Evolutionary conservation across 225 moss, liverwort and hornwort genomes (phyloP), one percentile per base, ranked within the genome.

Genomic region (Pseudisothecium myosuroides): DNA sequence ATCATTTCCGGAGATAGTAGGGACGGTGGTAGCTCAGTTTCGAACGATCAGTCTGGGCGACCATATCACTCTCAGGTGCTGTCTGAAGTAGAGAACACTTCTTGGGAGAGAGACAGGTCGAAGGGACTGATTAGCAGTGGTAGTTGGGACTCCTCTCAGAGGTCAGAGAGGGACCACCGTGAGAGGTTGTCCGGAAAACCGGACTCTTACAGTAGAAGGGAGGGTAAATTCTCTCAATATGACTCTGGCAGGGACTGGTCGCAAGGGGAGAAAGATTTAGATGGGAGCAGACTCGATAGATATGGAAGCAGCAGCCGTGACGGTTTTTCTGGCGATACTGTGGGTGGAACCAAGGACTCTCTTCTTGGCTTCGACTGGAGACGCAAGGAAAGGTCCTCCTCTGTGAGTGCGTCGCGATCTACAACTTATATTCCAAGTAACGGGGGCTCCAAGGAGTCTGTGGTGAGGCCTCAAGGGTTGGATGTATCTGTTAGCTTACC

Each of bases 231-330:
- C 24, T 89, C 88, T 56, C 94, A 93, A 56, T 91, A 89, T n/a
- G 95, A 95, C 9, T 68, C 89, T 45, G 92, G 86, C 68, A 95
- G 94, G 89, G 97, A 94, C 61, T 93, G 93, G 94, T 82, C 90
- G 39, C 92, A 88, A 76, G 90, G 89, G 47, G 95, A 95, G 66
- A 94, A 93, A 80, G 95, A 97, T 78, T 92, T 95, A 91, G 97
- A 99, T 82, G 95, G 95, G 58, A 93, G 96, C 83, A 88, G 93
- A n/a, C 89, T 96, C 10, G 97, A 99, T 76, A 96, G 97, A 74
- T 97, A 96, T 90, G 97, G 96, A 55, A 96, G 96, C 80, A 90
- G 89, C 82, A 94, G 91, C 90, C 96, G 98, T 54, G 96, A 97
- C 60, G 89, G 85, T 65, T 95, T 93, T 87, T 92, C 94, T 39